phyloP scores from a whole-genome alignment of 2,329 filamentous ascomycete genomes.

The Lasiodiplodia theobromae region DNA sequence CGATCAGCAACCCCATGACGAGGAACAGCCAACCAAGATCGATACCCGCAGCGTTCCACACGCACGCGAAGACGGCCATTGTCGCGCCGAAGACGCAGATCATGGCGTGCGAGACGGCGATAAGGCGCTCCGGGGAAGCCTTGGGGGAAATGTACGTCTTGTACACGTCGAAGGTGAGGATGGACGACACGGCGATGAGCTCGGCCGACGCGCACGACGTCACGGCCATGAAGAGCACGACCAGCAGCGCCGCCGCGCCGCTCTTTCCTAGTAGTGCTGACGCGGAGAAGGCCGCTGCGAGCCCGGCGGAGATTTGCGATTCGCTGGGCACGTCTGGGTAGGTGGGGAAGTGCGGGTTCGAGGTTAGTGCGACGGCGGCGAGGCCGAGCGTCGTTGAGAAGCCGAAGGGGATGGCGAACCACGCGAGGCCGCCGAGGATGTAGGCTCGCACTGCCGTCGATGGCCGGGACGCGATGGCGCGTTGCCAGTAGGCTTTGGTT shows the following conservation, averaged over 20 bases:
- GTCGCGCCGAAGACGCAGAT: conserved; percentile 62
- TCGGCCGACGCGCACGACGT: conserved; percentile 60
- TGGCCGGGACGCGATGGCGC: conserved; percentile 57
- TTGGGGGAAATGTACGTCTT: conserved; percentile 57
- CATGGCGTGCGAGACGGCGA: conserved; percentile 60
- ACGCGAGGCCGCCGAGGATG: conserved; percentile 59
- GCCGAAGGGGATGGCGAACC: conserved; percentile 63
- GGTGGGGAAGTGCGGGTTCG: conserved; percentile 59
- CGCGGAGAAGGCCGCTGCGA: conserved; percentile 50
- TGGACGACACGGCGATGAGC: conserved; percentile 61
- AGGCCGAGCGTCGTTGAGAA: conserved; percentile 61
- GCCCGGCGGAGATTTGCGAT: conserved; percentile 45
- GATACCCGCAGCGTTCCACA: conserved; percentile 58
- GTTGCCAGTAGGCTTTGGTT: conserved; percentile 56
- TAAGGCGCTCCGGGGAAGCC: conserved; percentile 58
- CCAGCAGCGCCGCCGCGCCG: conserved; percentile 42
- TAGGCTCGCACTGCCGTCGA: conserved; percentile 60
- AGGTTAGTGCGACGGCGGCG: conserved; percentile 57
- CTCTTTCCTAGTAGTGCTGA: conserved; percentile 49
- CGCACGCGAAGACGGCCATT: conserved; percentile 59
- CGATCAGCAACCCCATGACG: conserved; percentile 62
- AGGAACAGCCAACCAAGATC: conserved; percentile 63
- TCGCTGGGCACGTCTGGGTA: conserved; percentile 51
- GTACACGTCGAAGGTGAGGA: conserved; percentile 63
- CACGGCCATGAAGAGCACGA: conserved; percentile 51